phyloP scores from a whole-genome alignment of 2,329 filamentous ascomycete species.

The Diplodia mutila region DNA sequence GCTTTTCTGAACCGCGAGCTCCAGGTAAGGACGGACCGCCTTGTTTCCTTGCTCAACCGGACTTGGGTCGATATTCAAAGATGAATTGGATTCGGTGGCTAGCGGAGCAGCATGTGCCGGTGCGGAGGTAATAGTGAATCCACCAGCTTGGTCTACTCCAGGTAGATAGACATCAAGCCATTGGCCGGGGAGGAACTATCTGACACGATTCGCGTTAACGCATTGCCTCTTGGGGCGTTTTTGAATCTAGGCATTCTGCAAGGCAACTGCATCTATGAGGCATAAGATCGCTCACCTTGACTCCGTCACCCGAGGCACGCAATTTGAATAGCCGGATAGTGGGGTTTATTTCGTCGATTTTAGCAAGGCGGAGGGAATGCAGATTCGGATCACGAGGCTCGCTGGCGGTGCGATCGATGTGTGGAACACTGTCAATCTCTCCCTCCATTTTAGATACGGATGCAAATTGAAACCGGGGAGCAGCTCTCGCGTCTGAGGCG shows the following conservation, averaged over 20 bases:
- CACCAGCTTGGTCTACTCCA: conserved; percentile 69
- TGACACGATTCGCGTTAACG: background rate
- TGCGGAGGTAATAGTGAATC: conserved; percentile 84
- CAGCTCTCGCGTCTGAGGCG: too few species aligned
- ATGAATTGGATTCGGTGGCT: conserved; percentile 30
- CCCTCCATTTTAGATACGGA: background rate
- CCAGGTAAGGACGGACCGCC: conserved; percentile 59
- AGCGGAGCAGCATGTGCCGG: conserved; percentile 49
- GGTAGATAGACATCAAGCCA: conserved; percentile 87
- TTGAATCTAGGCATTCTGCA: background rate
- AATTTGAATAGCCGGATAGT: conserved; percentile 71
- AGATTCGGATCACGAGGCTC: conserved; percentile 72
- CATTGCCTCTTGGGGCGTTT: background rate
- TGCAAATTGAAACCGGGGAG: too few species aligned
- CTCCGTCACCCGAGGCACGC: conserved; percentile 52
- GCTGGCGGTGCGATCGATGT: conserved; percentile 72
- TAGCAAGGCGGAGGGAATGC: conserved; percentile 63
- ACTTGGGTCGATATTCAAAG: conserved; percentile 22
- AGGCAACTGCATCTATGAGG: background rate
- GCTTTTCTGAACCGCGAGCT: conserved; percentile 77
- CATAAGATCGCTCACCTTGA: conserved; percentile 50
- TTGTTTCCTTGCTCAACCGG: conserved; percentile 6
- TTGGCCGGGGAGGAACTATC: conserved; percentile 77
- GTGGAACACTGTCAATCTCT: conserved; percentile 40
- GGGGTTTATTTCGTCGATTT: conserved; percentile 68